Evolutionary conservation across 2,329 filamentous ascomycete genomes (phyloP).

Genomic region (Diaporthe nobilis): DNA sequence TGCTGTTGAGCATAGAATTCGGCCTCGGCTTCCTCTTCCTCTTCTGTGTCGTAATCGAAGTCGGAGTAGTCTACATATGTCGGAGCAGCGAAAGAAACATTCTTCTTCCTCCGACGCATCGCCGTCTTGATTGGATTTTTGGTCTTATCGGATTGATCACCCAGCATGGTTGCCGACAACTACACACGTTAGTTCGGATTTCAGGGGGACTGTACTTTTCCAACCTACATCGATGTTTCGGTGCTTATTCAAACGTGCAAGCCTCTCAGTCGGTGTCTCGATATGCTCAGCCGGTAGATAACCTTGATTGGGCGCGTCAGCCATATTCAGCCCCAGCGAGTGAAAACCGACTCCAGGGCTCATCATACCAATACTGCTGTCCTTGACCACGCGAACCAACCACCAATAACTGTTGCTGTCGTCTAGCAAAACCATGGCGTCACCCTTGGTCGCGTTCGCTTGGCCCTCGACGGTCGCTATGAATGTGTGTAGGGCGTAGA

Average conservation of each 20-base stretch:
- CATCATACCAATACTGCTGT: slow-evolving; percentile 85
- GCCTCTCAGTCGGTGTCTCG: slow-evolving; percentile 94
- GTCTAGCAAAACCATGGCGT: slow-evolving; percentile 98
- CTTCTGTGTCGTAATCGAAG: slow-evolving; percentile 57
- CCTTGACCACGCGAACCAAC: slow-evolving; percentile 96
- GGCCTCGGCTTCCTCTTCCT: slow-evolving; percentile 75
- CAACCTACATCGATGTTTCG: slow-evolving; percentile 91
- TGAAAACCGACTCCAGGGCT: slow-evolving; percentile 3
- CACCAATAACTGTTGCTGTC: slow-evolving; percentile 99
- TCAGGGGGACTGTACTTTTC: neutral
- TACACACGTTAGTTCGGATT: slow-evolving; percentile 53
- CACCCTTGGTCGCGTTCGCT: slow-evolving; percentile 97
- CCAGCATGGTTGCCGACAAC: slow-evolving; percentile 74
- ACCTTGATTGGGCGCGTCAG: slow-evolving; percentile 58
- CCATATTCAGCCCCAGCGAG: neutral
- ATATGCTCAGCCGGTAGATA: slow-evolving; percentile 98
- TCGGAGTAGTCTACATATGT: slow-evolving; percentile 89
- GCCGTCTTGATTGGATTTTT: slow-evolving; percentile 88
- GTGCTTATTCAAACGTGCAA: slow-evolving; percentile 96
- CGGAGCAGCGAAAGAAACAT: slow-evolving; percentile 85
- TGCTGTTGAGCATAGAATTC: slow-evolving; percentile 51
- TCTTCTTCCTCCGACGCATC: slow-evolving; percentile 88
- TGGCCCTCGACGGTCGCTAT: slow-evolving; percentile 98
- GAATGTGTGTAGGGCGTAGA: slow-evolving; percentile 98
- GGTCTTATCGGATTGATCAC: slow-evolving; percentile 79